Evolutionary conservation across 1,284 basidiomycete species (phyloP).

Genomic region (Rhodotorula sp.): DNA sequence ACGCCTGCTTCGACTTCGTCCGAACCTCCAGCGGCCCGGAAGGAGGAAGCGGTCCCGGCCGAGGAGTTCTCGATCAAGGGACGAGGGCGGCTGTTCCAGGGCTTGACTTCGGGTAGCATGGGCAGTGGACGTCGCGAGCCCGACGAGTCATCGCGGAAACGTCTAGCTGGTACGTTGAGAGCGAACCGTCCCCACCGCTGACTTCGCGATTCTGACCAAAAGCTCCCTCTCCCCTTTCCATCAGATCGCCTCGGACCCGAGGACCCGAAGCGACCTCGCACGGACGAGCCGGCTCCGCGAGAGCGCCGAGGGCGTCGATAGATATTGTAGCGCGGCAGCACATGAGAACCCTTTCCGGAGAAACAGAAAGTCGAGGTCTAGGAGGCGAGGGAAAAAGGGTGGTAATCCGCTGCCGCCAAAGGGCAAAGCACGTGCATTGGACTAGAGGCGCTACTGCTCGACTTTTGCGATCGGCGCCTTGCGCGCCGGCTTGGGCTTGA

Average conservation of each 20-base stretch:
- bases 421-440: too few species aligned
- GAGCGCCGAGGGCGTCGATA: background rate
- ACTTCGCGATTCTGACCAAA: background rate
- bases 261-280: slow-evolving; percentile 23
- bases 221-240: background rate
- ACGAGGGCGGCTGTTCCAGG: slow-evolving; percentile 13
- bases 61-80: slow-evolving; percentile 20
- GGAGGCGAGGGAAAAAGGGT: background rate
- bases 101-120: background rate
- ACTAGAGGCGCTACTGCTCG: slow-evolving; percentile 17
- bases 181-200: background rate
- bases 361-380: background rate
- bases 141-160: slow-evolving; percentile 12
- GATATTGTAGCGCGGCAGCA: too few species aligned
- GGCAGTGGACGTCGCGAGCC: background rate
- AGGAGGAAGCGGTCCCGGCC: background rate
- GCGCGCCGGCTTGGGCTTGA: slow-evolving; percentile 86
- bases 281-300: slow-evolving; percentile 13
- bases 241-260: slow-evolving; percentile 20
- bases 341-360: background rate
- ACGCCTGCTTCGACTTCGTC: background rate
- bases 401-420: background rate
- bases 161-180: slow-evolving; percentile 13
- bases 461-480: slow-evolving; percentile 56
- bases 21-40: background rate